Evolutionary conservation across 257 asterid genomes (phyloP).

Genomic region (Scutellaria baicalensis): DNA sequence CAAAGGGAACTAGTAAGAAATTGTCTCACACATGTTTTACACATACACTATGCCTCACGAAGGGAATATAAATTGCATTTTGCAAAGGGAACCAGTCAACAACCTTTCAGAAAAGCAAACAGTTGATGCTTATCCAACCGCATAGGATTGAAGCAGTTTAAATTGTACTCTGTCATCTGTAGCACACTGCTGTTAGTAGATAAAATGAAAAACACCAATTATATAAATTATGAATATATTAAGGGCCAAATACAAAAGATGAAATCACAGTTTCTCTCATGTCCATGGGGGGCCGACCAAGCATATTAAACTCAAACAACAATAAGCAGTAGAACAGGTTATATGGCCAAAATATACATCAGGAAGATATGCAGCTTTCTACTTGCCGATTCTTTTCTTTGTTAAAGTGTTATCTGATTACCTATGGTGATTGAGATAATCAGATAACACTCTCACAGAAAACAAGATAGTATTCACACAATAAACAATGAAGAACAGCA

Average conservation of each 20-base stretch:
- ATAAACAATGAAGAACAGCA: background rate
- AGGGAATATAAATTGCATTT: background rate
- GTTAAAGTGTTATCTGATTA: background rate
- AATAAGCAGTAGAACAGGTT: background rate
- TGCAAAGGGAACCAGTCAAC: constrained; percentile 12
- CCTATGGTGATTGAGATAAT: background rate
- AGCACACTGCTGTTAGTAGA: constrained; percentile 25
- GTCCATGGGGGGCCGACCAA: background rate
- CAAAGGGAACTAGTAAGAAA: constrained; percentile 16
- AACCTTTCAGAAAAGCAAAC: constrained; percentile 63
- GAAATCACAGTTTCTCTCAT: background rate
- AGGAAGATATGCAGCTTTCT: background rate
- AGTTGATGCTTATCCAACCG: constrained; percentile 65
- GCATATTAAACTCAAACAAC: background rate
- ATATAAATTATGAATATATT: background rate
- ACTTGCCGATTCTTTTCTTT: background rate
- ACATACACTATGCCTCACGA: background rate
- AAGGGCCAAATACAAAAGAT: background rate
- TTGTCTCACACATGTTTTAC: background rate
- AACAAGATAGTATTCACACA: background rate
- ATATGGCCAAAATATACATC: background rate
- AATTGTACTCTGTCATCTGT: constrained; percentile 63
- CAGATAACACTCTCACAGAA: background rate
- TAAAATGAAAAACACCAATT: background rate
- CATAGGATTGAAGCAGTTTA: constrained; percentile 27